These are phyloP conservation scores for Nicotiana rustica DNA, from an alignment of 305 asterid species.

Conservation along the genomic window DNA sequence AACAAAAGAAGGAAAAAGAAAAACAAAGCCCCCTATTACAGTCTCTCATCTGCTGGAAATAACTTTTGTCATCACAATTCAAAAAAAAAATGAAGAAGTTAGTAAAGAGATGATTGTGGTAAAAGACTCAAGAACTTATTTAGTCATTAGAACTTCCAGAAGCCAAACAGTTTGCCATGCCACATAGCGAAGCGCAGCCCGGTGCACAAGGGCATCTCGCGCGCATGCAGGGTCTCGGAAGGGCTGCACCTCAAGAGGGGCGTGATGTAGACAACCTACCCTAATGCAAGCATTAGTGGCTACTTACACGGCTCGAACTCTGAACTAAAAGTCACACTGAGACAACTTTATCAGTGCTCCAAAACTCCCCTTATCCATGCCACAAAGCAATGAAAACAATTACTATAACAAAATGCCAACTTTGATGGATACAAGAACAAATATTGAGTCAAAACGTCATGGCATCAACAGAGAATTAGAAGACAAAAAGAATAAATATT, in stretches of 20 bases:
- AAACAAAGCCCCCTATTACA: neutral
- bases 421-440: neutral
- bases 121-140: neutral
- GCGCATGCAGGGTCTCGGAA: too few relatives aligned
- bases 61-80: neutral
- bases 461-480: conserved; percentile 22
- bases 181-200: neutral
- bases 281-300: too few relatives aligned
- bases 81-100: neutral
- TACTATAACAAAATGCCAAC: conserved; percentile 10
- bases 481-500: neutral
- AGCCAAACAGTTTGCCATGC: neutral
- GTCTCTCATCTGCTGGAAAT: neutral
- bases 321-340: too few relatives aligned
- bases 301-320: too few relatives aligned
- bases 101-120: conserved; percentile 11
- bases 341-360: too few relatives aligned
- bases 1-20: conserved; percentile 31
- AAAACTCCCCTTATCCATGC: too few relatives aligned
- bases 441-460: neutral
- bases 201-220: too few relatives aligned
- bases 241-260: too few relatives aligned
- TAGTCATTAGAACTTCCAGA: neutral
- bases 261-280: too few relatives aligned
- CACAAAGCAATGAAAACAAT: neutral